Evolutionary conservation across 495 filamentous ascomycete species (phyloP).

Genomic region (Penicillium chermesinum): DNA sequence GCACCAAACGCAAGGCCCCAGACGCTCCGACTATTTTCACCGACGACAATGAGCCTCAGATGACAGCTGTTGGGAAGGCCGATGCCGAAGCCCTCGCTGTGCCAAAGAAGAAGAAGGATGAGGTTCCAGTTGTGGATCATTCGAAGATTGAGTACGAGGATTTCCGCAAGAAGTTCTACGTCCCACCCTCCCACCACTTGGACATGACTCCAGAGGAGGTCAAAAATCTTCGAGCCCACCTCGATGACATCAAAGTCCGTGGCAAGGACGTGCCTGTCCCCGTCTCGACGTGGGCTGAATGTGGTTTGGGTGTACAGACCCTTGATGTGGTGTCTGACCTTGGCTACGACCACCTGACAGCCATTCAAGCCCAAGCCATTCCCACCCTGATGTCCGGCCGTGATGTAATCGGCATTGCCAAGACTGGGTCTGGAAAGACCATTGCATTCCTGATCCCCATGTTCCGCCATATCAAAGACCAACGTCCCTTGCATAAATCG

Average conservation of each 20-base stretch:
- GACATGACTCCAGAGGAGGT: slow-evolving; percentile 85
- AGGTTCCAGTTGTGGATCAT: slow-evolving; percentile 82
- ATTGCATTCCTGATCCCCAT: slow-evolving; percentile 92
- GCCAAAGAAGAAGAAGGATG: slow-evolving; percentile 92
- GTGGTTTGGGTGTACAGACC: slow-evolving; percentile 79
- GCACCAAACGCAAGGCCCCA: no score
- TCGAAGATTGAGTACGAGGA: slow-evolving; percentile 75
- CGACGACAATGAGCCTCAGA: no score
- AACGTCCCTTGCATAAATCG: slow-evolving; percentile 73
- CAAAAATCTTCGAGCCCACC: slow-evolving; percentile 71
- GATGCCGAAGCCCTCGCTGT: slow-evolving; percentile 82
- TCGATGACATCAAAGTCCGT: slow-evolving; percentile 91
- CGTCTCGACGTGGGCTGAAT: slow-evolving; percentile 94
- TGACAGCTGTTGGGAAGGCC: slow-evolving; percentile 62
- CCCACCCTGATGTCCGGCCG: slow-evolving; percentile 94
- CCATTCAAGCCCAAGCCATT: slow-evolving; percentile 93
- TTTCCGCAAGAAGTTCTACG: slow-evolving; percentile 91
- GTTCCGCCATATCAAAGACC: slow-evolving; percentile 97
- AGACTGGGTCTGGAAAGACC: slow-evolving; percentile 98
- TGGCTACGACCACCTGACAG: slow-evolving; percentile 82
- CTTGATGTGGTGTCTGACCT: slow-evolving; percentile 81
- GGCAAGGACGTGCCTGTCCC: slow-evolving; percentile 86
- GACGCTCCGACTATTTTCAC: no score
- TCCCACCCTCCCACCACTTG: slow-evolving; percentile 76
- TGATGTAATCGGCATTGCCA: slow-evolving; percentile 94